Evolutionary conservation across 495 filamentous ascomycete species (phyloP).

Genomic region (Cairneyella variabilis): DNA sequence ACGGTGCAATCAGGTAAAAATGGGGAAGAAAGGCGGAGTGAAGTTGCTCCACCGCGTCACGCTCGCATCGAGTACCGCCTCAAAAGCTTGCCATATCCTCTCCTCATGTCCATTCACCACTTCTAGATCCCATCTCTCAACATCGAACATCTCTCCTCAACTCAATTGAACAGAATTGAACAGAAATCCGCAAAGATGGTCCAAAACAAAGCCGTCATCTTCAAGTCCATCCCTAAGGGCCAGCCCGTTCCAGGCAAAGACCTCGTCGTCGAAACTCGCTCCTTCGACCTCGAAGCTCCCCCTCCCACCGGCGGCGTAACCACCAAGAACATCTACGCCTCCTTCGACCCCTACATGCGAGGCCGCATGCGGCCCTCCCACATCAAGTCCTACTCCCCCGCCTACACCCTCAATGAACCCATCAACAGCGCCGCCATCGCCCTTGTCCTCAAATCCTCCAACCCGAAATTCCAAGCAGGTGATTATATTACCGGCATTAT

Average conservation of each 20-base stretch:
- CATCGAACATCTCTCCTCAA: not conserved
- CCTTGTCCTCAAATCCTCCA: slow-evolving; percentile 64
- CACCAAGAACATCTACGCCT: slow-evolving; percentile 69
- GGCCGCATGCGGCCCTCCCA: slow-evolving; percentile 53
- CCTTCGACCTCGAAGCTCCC: slow-evolving; percentile 60
- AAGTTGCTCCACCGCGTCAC: too few species aligned
- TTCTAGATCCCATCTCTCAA: not conserved
- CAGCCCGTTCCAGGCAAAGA: slow-evolving; percentile 71
- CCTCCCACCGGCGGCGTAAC: slow-evolving; percentile 68
- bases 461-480: slow-evolving; percentile 55
- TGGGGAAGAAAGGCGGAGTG: too few species aligned
- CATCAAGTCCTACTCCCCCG: slow-evolving; percentile 58
- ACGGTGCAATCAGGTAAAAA: too few species aligned
- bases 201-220: slow-evolving; percentile 79
- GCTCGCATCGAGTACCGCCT: too few species aligned
- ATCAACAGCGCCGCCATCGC: slow-evolving; percentile 54
- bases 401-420: slow-evolving; percentile 53
- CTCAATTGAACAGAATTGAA: not conserved
- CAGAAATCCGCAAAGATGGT: slow-evolving; percentile 36
- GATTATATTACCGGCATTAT: slow-evolving; percentile 61
- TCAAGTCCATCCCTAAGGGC: slow-evolving; percentile 65
- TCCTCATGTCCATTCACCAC: too few species aligned
- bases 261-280: slow-evolving; percentile 60
- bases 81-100: too few species aligned
- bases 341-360: slow-evolving; percentile 87